Conservation (phyloP, 192 early-diverging fungal genomes). For the Coemansia sp. region DNA sequence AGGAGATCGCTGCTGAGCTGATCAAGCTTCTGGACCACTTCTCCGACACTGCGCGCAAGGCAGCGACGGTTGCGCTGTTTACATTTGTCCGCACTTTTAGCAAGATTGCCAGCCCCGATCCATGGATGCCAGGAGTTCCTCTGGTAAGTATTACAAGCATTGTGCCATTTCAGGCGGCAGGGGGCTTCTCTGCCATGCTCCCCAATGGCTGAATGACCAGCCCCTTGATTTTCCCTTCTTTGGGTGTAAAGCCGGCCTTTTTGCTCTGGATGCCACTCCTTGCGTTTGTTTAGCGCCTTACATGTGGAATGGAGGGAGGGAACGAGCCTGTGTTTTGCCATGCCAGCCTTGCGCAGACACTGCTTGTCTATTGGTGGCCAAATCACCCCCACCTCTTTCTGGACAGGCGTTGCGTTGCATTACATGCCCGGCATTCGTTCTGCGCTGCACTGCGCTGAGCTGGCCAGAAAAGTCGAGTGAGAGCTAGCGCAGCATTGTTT, state of each 20-base stretch:
- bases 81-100: slow-evolving; percentile 78
- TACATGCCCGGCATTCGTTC: background rate
- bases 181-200: background rate
- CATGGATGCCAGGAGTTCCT: slow-evolving; percentile 79
- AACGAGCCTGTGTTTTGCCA: too few species aligned
- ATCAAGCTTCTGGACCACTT: slow-evolving; percentile 70
- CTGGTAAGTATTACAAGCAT: slow-evolving; percentile 39
- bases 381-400: background rate
- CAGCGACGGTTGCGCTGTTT: slow-evolving; percentile 69
- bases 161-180: background rate
- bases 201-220: background rate
- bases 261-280: too few species aligned
- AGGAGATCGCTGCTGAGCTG: slow-evolving; percentile 66
- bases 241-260: background rate
- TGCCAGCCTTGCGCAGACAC: too few species aligned
- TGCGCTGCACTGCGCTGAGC: background rate
- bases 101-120: slow-evolving; percentile 62
- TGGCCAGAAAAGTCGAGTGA: background rate
- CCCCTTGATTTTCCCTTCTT: background rate
- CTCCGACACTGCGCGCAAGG: slow-evolving; percentile 81
- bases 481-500: background rate
- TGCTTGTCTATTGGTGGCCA: background rate
- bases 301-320: background rate
- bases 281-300: background rate
- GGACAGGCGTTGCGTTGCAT: background rate